Conservation (phyloP, 805 yeast genomes). For the Hanseniaspora valbyensis region DNA sequence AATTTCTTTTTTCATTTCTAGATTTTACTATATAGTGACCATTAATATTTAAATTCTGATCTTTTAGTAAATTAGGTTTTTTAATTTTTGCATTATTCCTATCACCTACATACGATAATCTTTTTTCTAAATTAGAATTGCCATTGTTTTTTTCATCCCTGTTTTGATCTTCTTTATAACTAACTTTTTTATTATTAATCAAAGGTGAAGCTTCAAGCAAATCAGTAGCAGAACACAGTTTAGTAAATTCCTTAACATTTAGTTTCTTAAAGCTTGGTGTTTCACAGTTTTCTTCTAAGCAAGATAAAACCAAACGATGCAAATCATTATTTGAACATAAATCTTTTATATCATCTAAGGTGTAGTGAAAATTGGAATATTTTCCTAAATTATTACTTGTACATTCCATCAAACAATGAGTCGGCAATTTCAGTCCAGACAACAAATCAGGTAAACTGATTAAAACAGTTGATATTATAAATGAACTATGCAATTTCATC, state of each 20-base stretch:
- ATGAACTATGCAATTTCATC: background rate
- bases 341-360: background rate
- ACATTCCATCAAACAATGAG: conserved; percentile 7
- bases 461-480: background rate
- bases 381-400: background rate
- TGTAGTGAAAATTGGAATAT: background rate
- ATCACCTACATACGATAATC: background rate
- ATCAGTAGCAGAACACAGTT: background rate
- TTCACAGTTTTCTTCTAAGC: conserved; percentile 9
- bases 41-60: too few relatives aligned
- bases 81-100: background rate
- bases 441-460: background rate
- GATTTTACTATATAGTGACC: too few relatives aligned
- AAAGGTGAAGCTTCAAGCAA: too few relatives aligned
- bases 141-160: background rate
- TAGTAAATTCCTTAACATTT: background rate
- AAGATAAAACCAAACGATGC: background rate
- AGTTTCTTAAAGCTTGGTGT: conserved; percentile 8
- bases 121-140: background rate
- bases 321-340: background rate
- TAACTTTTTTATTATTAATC: background rate
- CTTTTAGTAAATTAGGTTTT: background rate
- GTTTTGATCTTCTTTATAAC: background rate
- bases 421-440: conserved; percentile 3
- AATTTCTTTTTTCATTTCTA: background rate